Percentiles rank a stretch among this genome's conserved stretches.
Conservation (phyloP, 1,139 yeast genomes). For the Pneumocystis murina region DNA sequence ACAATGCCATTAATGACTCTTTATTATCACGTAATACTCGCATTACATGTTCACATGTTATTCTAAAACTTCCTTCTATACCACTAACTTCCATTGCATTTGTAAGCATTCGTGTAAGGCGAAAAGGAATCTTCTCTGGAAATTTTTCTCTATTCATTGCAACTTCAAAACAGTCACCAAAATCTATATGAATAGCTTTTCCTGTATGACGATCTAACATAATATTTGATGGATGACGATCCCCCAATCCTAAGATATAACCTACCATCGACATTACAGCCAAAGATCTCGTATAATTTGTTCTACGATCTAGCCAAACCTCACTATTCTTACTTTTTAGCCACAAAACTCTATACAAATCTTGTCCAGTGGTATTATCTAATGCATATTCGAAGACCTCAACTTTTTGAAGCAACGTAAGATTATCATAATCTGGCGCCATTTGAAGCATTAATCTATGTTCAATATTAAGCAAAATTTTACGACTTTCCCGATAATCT, state of each 20-base stretch:
- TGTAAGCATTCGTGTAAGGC: conserved; percentile 90
- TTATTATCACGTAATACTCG: conserved; percentile 80
- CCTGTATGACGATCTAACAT: conserved; percentile 93
- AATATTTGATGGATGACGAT: conserved; percentile 91
- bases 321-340: conserved; percentile 89
- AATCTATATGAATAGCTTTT: conserved; percentile 90
- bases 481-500: conserved; percentile 83
- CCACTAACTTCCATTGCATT: conserved; percentile 99
- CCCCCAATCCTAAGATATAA: conserved; percentile 88
- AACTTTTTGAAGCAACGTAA: conserved; percentile 78
- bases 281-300: conserved; percentile 85
- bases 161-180: conserved; percentile 98
- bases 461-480: conserved; percentile 77
- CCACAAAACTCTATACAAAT: conserved; percentile 90
- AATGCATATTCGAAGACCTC: conserved; percentile 93
- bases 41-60: conserved; percentile 96
- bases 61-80: conserved; percentile 91
- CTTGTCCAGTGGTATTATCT: conserved; percentile 93
- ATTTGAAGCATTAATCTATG: conserved; percentile 91
- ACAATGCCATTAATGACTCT: conserved; percentile 92
- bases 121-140: conserved; percentile 95
- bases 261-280: conserved; percentile 99
- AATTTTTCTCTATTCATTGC: conserved; percentile 90
- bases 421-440: conserved; percentile 93
- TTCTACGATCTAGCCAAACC: conserved; percentile 94